phyloP scores from a whole-genome alignment of 1,284 basidiomycete species.

The Paramarasmius palmivorus region DNA sequence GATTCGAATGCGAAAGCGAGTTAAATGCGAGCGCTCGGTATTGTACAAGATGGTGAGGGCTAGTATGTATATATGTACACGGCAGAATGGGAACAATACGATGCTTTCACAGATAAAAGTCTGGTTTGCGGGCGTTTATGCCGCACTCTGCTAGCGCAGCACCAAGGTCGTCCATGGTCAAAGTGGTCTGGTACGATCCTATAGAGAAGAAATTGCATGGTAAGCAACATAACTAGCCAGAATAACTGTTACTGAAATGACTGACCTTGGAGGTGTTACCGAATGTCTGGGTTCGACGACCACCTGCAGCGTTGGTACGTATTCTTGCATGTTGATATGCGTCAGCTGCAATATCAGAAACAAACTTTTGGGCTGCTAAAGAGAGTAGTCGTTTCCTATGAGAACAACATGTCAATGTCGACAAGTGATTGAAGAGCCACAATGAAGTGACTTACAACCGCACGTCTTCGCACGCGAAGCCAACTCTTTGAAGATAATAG shows the following conservation, averaged over 20 bases:
- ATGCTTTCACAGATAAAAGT: constrained; percentile 69
- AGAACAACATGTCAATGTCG: constrained; percentile 3
- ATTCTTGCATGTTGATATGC: constrained; percentile 98
- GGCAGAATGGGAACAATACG: not conserved
- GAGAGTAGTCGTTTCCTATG: constrained; percentile 90
- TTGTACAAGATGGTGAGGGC: not conserved
- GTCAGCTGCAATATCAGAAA: constrained; percentile 95
- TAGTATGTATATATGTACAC: not conserved
- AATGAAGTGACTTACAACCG: constrained; percentile 64
- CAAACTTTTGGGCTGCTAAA: constrained; percentile 96
- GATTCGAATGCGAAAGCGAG: too few relatives aligned
- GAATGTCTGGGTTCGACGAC: constrained; percentile 59
- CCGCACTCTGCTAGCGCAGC: constrained; percentile 94
- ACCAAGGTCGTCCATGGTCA: constrained; percentile 97
- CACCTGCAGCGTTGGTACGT: constrained; percentile 77
- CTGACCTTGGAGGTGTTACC: constrained; percentile 62
- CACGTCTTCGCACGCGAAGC: constrained; percentile 95
- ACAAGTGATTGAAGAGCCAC: not conserved
- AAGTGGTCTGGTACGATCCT: constrained; percentile 76
- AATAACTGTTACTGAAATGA: constrained; percentile 9
- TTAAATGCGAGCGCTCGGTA: too few relatives aligned
- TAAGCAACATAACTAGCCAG: not conserved
- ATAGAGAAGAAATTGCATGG: not conserved
- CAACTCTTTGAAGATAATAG: constrained; percentile 94
- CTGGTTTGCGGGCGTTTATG: constrained; percentile 90